Percentiles rank a stretch among this genome's conserved stretches.
Conservation (phyloP, 2,329 filamentous ascomycete genomes). For the Orbilia quercus region DNA sequence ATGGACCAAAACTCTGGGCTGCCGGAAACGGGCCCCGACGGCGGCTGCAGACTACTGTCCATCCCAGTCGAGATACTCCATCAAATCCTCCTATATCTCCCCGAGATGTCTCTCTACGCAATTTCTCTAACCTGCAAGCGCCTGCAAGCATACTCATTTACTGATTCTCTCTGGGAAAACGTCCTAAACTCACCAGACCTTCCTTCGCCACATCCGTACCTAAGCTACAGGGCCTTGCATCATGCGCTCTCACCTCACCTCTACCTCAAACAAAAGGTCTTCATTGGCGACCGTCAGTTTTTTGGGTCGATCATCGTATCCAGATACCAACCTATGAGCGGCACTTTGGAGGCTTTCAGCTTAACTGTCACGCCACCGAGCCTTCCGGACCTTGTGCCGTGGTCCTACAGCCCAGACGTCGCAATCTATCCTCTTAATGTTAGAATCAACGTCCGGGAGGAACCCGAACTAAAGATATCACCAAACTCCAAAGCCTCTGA, state of each 20-base stretch:
- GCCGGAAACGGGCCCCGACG: background rate
- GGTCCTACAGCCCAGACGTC: conserved; percentile 54
- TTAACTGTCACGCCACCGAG: conserved; percentile 19
- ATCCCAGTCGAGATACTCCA: conserved; percentile 49
- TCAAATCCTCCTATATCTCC: conserved; percentile 44
- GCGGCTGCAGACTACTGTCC: conserved; percentile 11
- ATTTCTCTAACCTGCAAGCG: conserved; percentile 40
- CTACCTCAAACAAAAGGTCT: conserved; percentile 58
- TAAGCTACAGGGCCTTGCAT: conserved; percentile 57
- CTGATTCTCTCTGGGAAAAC: conserved; percentile 51
- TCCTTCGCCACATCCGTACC: conserved; percentile 57
- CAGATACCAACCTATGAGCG: conserved; percentile 56
- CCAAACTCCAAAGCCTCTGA: conserved; percentile 54
- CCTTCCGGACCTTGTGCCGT: conserved; percentile 20
- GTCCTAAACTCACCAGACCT: conserved; percentile 53
- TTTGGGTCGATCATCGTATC: conserved; percentile 58
- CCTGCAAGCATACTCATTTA: conserved; percentile 35
- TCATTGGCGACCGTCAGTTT: conserved; percentile 57
- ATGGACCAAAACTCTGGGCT: conserved; percentile 10
- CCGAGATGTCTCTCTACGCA: conserved; percentile 52
- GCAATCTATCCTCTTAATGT: conserved; percentile 48
- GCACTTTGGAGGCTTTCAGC: conserved; percentile 57
- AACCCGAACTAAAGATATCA: conserved; percentile 54
- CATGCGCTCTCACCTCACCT: conserved; percentile 57
- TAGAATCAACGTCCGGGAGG: conserved; percentile 53